A percentile compares a stretch with the other conserved stretches of the same genome.
These are phyloP conservation scores for Cardamine resedifolia DNA, from an alignment of 345 rosid genomes.

Conservation along the genomic window DNA sequence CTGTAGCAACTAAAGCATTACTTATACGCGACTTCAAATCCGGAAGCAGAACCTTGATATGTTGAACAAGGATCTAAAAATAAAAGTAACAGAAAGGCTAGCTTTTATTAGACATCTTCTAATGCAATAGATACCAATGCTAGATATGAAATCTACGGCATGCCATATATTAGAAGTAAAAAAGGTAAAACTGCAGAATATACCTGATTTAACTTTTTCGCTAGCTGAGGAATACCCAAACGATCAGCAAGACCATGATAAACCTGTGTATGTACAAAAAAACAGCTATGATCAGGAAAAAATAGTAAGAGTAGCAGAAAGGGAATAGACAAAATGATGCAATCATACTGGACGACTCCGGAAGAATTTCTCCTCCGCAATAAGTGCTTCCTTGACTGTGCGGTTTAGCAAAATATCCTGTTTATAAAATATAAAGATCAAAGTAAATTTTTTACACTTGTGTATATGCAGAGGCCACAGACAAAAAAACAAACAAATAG, in stretches of 20 bases:
- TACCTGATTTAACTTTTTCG: slow-evolving; percentile 75
- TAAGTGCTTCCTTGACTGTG: slow-evolving; percentile 58
- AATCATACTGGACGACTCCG: slow-evolving; percentile 48
- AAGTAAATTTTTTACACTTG: not conserved
- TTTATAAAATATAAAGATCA: not conserved
- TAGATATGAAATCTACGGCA: not conserved
- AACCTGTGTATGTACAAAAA: slow-evolving; percentile 42
- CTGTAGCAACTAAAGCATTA: slow-evolving; percentile 47
- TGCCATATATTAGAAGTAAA: not conserved
- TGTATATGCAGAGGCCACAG: slow-evolving; percentile 17
- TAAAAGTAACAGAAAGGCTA: slow-evolving; percentile 7
- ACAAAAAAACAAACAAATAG: not conserved
- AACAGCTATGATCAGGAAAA: slow-evolving; percentile 12
- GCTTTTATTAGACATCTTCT: slow-evolving; percentile 12
- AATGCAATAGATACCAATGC: slow-evolving; percentile 1
- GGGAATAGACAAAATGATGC: slow-evolving; percentile 16
- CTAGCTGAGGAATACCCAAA: slow-evolving; percentile 69
- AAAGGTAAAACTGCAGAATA: not conserved
- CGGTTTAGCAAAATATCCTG: slow-evolving; percentile 64
- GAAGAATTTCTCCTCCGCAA: slow-evolving; percentile 55
- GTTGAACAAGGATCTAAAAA: slow-evolving; percentile 62
- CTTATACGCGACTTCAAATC: slow-evolving; percentile 58
- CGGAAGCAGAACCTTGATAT: slow-evolving; percentile 57
- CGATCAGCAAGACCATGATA: slow-evolving; percentile 61
- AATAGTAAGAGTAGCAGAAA: slow-evolving; percentile 21